Percentiles rank a stretch among this genome's conserved stretches.
Conservation (phyloP, 1,284 basidiomycete genomes). For the Wolfiporia cocos region DNA sequence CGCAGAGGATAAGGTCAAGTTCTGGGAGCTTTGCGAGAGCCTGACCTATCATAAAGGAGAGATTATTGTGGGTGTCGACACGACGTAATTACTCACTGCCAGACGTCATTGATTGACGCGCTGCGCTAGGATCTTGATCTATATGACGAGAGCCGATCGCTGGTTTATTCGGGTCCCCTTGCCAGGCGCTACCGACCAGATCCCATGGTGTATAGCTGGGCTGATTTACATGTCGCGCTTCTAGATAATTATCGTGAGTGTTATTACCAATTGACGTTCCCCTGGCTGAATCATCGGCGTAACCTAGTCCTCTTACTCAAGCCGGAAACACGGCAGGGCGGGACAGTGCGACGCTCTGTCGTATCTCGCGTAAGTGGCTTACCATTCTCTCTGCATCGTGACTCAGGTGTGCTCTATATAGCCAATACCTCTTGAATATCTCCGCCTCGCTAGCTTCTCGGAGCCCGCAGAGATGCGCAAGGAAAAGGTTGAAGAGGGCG, state of each 20-base stretch:
- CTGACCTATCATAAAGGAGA: conserved; percentile 70
- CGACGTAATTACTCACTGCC: too few species aligned
- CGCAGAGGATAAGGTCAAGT: conserved; percentile 79
- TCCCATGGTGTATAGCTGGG: conserved; percentile 58
- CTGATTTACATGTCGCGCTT: conserved; percentile 60
- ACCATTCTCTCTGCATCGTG: neutral
- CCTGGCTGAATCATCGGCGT: neutral
- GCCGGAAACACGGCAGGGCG: conserved; percentile 47
- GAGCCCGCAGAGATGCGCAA: conserved; percentile 51
- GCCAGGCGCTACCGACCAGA: conserved; percentile 50
- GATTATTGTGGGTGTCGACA: conserved; percentile 53
- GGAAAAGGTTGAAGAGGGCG: conserved; percentile 51
- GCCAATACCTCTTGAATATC: conserved; percentile 73
- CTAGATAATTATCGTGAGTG: conserved; percentile 69
- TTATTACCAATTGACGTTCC: neutral
- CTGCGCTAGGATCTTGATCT: conserved; percentile 69
- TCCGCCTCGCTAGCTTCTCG: conserved; percentile 62
- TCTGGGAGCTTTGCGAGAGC: conserved; percentile 72
- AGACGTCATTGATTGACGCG: conserved; percentile 4
- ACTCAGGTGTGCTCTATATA: conserved; percentile 21
- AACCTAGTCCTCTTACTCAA: conserved; percentile 60
- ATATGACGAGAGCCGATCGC: conserved; percentile 63
- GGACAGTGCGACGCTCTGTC: conserved; percentile 43
- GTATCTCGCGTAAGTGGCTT: conserved; percentile 51
- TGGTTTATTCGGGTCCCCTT: conserved; percentile 59